Evolutionary conservation across 306 rosid species (phyloP), one percentile per base, ranked within the genome.

Genomic region (Styphnolobium japonicum): DNA sequence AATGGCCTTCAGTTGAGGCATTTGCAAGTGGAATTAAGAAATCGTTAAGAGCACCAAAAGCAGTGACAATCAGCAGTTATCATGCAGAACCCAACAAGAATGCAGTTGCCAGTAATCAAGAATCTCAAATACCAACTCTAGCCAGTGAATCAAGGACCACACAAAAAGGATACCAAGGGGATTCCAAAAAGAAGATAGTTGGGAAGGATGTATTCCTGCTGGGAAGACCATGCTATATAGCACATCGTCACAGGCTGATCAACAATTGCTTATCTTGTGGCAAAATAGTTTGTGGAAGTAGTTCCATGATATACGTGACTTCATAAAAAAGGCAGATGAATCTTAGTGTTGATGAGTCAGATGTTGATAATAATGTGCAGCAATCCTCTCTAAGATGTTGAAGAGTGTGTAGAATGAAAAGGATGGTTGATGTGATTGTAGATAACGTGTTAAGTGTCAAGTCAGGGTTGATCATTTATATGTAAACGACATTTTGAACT

Each of bases 251-350:
- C 71, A 72, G 78, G 56, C 88, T 93, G 21, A 78, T 91, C 81
- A 90, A 96, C 84, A 95, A 95, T 82, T 93, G 97, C 79, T 87
- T 95, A 65, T 95, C 99, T 18, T 95, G 99, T 72, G 98, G 98
- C 43, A 92, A 93, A 80, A 95, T 95, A 83, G 94, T 95, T 27
- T 93, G 99, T 84, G 99, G n/a, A n/a, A n/a, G n/a, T n/a, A n/a
- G n/a, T n/a, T n/a, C n/a, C n/a, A n/a, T n/a, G n/a, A n/a, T n/a
- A n/a, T n/a, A n/a, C n/a, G n/a, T n/a, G n/a, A n/a, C n/a, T n/a
- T n/a, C n/a, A n/a, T n/a, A n/a, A n/a, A n/a, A n/a, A n/a, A n/a
- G n/a, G n/a, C n/a, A n/a, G n/a, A n/a, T n/a, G n/a, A n/a, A n/a
- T n/a, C n/a, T n/a, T n/a, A n/a, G n/a, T n/a, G n/a, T n/a, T n/a